phyloP scores from a whole-genome alignment of 306 rosid species.

The Styphnolobium japonicum region DNA sequence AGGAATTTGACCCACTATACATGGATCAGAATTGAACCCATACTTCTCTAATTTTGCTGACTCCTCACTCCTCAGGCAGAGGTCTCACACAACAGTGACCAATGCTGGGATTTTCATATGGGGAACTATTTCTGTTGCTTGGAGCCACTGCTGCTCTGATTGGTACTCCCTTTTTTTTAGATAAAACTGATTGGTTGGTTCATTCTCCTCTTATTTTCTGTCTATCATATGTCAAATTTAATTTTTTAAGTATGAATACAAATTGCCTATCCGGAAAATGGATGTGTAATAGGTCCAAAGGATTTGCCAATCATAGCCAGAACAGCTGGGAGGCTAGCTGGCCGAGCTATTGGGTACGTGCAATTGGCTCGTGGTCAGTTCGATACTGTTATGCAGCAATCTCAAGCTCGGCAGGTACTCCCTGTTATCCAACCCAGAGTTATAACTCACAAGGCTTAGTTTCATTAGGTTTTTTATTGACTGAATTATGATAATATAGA shows the following conservation, averaged over 20 bases:
- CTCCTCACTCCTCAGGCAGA: not conserved
- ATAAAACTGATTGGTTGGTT: slow-evolving; percentile 17
- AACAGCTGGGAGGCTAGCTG: slow-evolving; percentile 48
- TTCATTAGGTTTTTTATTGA: not conserved
- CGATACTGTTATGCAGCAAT: slow-evolving; percentile 74
- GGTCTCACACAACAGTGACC: not conserved
- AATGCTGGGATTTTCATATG: slow-evolving; percentile 45
- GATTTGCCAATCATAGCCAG: slow-evolving; percentile 53
- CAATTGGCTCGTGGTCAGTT: slow-evolving; percentile 92
- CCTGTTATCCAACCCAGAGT: not conserved
- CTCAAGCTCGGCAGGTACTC: slow-evolving; percentile 81
- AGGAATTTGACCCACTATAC: not conserved
- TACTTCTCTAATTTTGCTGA: not conserved
- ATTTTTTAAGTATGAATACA: not conserved
- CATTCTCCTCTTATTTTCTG: not conserved
- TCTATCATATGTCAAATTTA: not conserved
- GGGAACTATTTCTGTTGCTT: slow-evolving; percentile 41
- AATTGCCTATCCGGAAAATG: slow-evolving; percentile 3
- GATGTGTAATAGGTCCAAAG: slow-evolving; percentile 37
- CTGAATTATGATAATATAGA: not conserved
- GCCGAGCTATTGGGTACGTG: slow-evolving; percentile 72
- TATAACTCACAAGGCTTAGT: not conserved
- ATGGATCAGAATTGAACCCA: not conserved
- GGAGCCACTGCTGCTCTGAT: slow-evolving; percentile 43
- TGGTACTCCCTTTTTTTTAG: not conserved